Percentiles rank a stretch among this genome's conserved stretches.
Conservation (phyloP, 208 protist genomes). For the Leptomonas pyrrhocoris region DNA sequence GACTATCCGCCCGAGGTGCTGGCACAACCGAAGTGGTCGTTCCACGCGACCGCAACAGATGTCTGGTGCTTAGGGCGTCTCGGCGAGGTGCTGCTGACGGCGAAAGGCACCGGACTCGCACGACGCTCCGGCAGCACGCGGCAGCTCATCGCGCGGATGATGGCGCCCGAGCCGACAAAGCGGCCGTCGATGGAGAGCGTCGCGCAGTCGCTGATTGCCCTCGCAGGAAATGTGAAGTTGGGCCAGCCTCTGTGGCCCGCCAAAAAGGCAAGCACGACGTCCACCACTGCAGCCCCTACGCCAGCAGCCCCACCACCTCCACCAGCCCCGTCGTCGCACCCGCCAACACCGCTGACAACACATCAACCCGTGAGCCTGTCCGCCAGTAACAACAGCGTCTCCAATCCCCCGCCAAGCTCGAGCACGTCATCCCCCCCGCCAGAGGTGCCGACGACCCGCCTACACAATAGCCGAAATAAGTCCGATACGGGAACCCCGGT, state of each 20-base stretch:
- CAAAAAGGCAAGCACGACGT: background rate
- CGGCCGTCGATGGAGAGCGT: constrained; percentile 51
- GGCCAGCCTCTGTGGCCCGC: constrained; percentile 24
- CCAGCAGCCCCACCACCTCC: background rate
- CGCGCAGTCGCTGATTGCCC: constrained; percentile 30
- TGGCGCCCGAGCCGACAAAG: constrained; percentile 33
- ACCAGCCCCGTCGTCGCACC: background rate
- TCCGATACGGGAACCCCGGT: background rate
- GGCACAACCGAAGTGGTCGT: constrained; percentile 24
- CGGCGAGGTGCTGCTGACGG: constrained; percentile 51
- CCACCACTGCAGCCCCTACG: background rate
- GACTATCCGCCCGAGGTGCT: constrained; percentile 85
- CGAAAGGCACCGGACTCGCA: constrained; percentile 38
- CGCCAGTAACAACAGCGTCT: constrained; percentile 10
- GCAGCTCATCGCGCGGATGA: constrained; percentile 60
- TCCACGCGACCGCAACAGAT: constrained; percentile 61
- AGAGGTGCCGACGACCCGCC: constrained; percentile 14
- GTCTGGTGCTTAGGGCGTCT: constrained; percentile 79
- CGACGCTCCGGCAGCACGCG: constrained; percentile 43
- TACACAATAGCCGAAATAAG: constrained; percentile 14
- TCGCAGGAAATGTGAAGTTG: constrained; percentile 27
- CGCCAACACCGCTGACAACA: background rate
- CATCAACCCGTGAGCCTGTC: background rate
- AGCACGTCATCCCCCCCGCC: constrained; percentile 5
- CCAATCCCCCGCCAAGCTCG: constrained; percentile 3